A percentile compares a stretch with the other conserved stretches of the same genome.
Conservation (phyloP, 1,284 basidiomycete species). For the Ustilago xerochloae region DNA sequence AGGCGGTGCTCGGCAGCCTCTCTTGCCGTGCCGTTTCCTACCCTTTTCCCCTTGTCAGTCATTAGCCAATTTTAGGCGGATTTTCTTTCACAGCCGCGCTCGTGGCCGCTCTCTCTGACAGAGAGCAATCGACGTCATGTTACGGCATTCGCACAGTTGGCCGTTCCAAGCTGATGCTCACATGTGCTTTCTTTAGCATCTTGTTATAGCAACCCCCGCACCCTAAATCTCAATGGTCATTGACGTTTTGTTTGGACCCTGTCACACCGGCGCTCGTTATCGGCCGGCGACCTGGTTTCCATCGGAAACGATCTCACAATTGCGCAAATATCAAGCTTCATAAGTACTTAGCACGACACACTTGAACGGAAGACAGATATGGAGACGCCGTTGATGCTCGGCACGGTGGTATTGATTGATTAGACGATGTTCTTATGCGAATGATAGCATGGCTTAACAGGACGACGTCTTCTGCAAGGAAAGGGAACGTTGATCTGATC, state of each 20-base stretch:
- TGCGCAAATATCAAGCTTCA: neutral
- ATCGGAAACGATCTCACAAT: neutral
- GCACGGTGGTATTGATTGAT: neutral
- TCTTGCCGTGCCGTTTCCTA: neutral
- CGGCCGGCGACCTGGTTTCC: neutral
- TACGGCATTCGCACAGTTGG: neutral
- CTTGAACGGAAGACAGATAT: neutral
- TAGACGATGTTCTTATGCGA: too few species aligned
- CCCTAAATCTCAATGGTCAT: neutral
- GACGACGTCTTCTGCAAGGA: too few species aligned
- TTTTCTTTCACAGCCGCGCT: conserved; percentile 1
- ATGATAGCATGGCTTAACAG: too few species aligned
- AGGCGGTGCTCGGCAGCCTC: conserved; percentile 15
- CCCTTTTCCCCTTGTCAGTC: neutral
- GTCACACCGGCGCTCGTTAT: neutral
- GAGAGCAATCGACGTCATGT: conserved; percentile 1
- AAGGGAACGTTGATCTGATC: too few species aligned
- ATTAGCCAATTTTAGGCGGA: conserved; percentile 1
- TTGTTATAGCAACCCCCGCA: neutral
- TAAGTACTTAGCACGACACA: neutral
- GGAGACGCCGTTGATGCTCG: neutral
- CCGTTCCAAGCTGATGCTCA: too few species aligned
- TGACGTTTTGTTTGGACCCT: neutral
- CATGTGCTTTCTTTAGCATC: neutral
- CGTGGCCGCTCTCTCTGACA: too few species aligned